phyloP scores from a whole-genome alignment of 192 early-diverging fungal genomes.

The Coemansia sp. region DNA sequence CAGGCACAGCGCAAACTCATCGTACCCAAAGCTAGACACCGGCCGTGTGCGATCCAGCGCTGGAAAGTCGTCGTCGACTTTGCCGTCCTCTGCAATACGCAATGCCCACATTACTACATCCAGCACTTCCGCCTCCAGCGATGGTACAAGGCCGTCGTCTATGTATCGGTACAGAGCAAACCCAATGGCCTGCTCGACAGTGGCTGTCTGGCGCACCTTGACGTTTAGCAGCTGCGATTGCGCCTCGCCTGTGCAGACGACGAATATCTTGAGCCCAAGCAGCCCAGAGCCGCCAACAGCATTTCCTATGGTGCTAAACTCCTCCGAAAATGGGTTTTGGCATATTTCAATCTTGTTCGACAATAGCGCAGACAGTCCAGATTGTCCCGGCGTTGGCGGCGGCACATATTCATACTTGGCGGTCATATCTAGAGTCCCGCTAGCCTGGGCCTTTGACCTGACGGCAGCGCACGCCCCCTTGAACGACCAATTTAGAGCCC shows the following conservation, averaged over 20 bases:
- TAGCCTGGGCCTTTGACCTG: background rate
- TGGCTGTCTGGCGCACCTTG: conserved; percentile 71
- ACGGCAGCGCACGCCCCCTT: background rate
- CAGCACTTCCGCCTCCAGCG: conserved; percentile 58
- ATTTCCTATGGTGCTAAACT: conserved; percentile 63
- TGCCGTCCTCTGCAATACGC: conserved; percentile 92
- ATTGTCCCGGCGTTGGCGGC: conserved; percentile 35
- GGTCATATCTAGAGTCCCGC: background rate
- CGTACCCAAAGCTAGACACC: conserved; percentile 82
- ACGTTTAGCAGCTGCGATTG: conserved; percentile 58
- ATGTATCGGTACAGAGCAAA: conserved; percentile 86
- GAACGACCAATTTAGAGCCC: conserved; percentile 5
- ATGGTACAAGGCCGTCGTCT: conserved; percentile 63
- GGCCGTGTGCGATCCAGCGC: conserved; percentile 85
- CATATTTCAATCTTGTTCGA: conserved; percentile 57
- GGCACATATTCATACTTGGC: conserved; percentile 16
- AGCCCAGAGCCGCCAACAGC: conserved; percentile 56
- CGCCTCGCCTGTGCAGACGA: conserved; percentile 54
- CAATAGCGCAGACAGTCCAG: conserved; percentile 63
- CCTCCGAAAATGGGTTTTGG: conserved; percentile 67
- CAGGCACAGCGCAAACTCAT: conserved; percentile 86
- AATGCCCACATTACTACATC: conserved; percentile 83
- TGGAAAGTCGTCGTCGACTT: conserved; percentile 95
- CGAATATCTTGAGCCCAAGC: conserved; percentile 62
- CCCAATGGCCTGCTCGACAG: conserved; percentile 92